Base-by-base conservation (phyloP, 352 stramenopile genomes). In the Globisporangium spinosum region DNA sequence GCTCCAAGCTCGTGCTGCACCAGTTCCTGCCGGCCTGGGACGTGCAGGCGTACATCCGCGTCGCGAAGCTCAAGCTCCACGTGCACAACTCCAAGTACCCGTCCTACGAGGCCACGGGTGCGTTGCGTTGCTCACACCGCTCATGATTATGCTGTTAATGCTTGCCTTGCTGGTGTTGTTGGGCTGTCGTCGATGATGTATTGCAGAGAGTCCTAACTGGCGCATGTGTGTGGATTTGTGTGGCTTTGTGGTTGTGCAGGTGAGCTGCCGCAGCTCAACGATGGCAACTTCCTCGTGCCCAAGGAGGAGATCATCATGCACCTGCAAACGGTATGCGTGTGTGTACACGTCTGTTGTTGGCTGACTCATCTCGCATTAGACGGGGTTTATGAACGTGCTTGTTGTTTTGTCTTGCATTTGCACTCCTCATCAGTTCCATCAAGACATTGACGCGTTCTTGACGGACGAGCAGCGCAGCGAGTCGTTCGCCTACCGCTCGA, bases 11-110 rank as follows among this genome's bases (percentile, higher is more conserved):
- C 8, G 77, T 90, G 66, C 73, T 95, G 69, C 88, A 94, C 65
- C 88, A 95, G 72, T 95, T 96, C 65, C 75, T 93, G 57, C 86
- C 88, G 3, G 80, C 88, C 0, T 96, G 85, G 83, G 87, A 93
- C 59, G 83, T 94, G 10, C 86, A 94, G 75, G 88, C 88, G 7
- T 96, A 96, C 73, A 70, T 92, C 66, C 88, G 86, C 56, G 82
- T 96, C 58, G 86, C 86, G 8, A 72, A 83, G 62, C 80, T 96
- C 35, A 70, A 73, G 27, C 69, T 96, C 58, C 86, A 96, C 65
- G 86, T 96, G 61, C 82, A 94, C 67, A 96, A 94, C 83, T 92
- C 88, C 55, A 78, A 80, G 70, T 96, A 96, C 68, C 86, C 88
- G 22, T 58, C 65, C 49, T 93, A 94, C 68, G 88, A 94, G 64